Conservation (phyloP, 148 eudicot genomes). For the Heliosperma pusillum region DNA sequence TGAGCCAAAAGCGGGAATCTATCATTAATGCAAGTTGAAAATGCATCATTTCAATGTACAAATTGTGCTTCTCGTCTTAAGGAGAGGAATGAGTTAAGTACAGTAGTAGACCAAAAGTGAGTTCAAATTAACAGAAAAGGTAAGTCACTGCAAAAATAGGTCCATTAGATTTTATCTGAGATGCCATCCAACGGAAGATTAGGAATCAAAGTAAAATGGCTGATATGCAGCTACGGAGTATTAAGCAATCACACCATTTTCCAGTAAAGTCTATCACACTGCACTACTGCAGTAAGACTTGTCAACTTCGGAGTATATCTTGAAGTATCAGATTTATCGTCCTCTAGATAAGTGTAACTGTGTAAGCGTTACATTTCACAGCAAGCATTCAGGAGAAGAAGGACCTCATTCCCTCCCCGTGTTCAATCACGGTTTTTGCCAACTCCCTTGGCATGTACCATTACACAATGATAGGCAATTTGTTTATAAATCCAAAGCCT, state of each 20-base stretch:
- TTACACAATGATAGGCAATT: neutral
- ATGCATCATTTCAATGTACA: neutral
- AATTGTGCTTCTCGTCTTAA: slow-evolving; percentile 6
- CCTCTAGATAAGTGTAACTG: neutral
- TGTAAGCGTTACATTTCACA: neutral
- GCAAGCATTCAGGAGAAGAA: neutral
- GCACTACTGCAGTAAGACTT: neutral
- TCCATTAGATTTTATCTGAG: neutral
- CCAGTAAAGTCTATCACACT: neutral
- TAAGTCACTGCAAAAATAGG: neutral
- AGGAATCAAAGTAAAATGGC: neutral
- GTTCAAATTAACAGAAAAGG: neutral
- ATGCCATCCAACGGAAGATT: neutral
- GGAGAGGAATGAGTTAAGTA: neutral
- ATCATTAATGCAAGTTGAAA: slow-evolving; percentile 15
- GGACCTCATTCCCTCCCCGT: neutral
- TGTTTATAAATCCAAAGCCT: neutral
- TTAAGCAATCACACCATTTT: neutral
- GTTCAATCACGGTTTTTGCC: neutral
- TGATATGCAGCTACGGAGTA: neutral
- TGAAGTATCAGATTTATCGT: neutral
- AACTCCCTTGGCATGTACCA: neutral
- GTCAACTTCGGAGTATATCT: neutral
- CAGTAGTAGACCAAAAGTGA: neutral
- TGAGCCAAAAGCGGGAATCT: slow-evolving; percentile 41